Percentiles rank a stretch among this genome's conserved stretches.
Conservation (phyloP, 148 eudicot species). For the Fagopyrum esculentum region DNA sequence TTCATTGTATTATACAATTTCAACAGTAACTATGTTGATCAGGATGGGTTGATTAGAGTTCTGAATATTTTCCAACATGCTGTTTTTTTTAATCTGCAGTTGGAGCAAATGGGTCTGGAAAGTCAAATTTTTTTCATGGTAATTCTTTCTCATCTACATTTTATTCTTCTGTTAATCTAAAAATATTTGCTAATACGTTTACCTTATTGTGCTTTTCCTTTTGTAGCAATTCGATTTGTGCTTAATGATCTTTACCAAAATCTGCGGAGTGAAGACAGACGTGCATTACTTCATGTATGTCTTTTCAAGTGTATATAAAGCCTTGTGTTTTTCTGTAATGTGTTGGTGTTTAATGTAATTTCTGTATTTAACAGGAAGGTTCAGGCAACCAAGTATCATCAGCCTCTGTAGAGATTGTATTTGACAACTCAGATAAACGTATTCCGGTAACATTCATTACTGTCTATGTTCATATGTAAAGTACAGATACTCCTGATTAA, state of each 20-base stretch:
- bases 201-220: slow-evolving; percentile 2
- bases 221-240: slow-evolving; percentile 91
- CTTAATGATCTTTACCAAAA: slow-evolving; percentile 93
- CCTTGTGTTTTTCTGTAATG: background rate
- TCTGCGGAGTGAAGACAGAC: slow-evolving; percentile 85
- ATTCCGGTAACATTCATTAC: slow-evolving; percentile 54
- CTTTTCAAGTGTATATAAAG: slow-evolving; percentile 11
- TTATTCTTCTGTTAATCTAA: background rate
- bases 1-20: no score
- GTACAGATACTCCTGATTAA: slow-evolving; percentile 4
- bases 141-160: slow-evolving; percentile 2
- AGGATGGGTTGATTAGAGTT: background rate
- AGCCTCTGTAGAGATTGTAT: slow-evolving; percentile 98
- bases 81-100: slow-evolving; percentile 42
- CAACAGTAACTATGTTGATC: no score
- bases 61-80: background rate
- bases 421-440: slow-evolving; percentile 89
- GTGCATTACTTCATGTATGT: slow-evolving; percentile 90
- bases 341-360: slow-evolving; percentile 9
- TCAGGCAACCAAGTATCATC: slow-evolving; percentile 89
- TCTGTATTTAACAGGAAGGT: slow-evolving; percentile 61
- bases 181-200: background rate
- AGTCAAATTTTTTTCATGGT: slow-evolving; percentile 98
- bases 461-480: background rate
- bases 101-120: slow-evolving; percentile 99